Evolutionary conservation across 169 alveolate species (phyloP).

Genomic region (Cystoisospora suis): DNA sequence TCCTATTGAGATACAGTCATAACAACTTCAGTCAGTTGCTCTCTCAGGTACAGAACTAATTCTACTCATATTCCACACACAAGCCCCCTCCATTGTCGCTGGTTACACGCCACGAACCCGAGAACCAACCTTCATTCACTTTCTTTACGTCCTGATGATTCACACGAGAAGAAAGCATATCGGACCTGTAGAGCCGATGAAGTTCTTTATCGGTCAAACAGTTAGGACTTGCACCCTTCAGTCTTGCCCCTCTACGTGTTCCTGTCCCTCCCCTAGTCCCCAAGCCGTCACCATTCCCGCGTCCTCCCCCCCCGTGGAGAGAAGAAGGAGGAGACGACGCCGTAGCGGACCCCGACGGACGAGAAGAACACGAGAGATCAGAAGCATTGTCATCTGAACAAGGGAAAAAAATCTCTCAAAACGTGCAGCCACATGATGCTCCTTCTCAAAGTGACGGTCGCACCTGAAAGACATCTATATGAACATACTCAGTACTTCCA

Average conservation of each 20-base stretch:
- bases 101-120: too few relatives aligned
- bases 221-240: not conserved
- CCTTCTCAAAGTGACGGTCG: too few relatives aligned
- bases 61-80: too few relatives aligned
- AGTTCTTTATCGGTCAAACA: constrained; percentile 18
- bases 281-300: not conserved
- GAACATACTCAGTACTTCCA: too few relatives aligned
- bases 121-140: too few relatives aligned
- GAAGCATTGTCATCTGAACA: constrained; percentile 22
- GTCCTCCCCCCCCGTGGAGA: not conserved
- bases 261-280: not conserved
- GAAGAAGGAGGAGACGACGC: not conserved
- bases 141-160: not conserved
- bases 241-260: not conserved
- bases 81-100: too few relatives aligned
- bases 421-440: too few relatives aligned
- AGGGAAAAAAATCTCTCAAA: too few relatives aligned
- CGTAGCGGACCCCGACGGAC: not conserved
- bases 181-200: constrained; percentile 34
- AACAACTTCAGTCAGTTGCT: too few relatives aligned
- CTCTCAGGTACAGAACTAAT: too few relatives aligned
- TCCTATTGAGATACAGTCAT: too few relatives aligned
- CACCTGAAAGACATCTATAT: too few relatives aligned
- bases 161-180: not conserved
- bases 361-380: not conserved